A percentile compares a stretch with the other conserved stretches of the same genome.
Conservation (phyloP, 352 stramenopile genomes). For the Globisporangium okanoganense region DNA sequence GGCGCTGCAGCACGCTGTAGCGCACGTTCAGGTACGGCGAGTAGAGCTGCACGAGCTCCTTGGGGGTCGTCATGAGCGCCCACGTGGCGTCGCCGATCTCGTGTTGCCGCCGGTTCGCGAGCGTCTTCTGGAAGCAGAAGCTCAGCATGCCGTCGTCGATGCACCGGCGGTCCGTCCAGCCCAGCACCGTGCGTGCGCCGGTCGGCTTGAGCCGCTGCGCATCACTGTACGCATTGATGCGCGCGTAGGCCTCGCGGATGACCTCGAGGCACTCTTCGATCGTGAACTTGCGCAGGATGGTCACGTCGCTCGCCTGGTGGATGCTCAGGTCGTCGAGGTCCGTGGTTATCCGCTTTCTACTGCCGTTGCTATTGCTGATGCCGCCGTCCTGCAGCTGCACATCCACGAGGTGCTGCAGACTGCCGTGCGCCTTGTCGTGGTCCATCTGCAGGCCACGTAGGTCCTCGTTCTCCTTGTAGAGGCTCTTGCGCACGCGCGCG, state of each 20-base stretch:
- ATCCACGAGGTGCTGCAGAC: conserved; percentile 43
- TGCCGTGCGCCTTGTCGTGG: conserved; percentile 41
- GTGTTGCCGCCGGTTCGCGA: conserved; percentile 21
- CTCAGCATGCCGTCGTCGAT: conserved; percentile 23
- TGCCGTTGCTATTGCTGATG: conserved; percentile 10
- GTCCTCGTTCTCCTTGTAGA: conserved; percentile 46
- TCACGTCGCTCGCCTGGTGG: conserved; percentile 25
- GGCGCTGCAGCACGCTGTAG: conserved; percentile 29
- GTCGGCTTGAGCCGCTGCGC: conserved; percentile 31
- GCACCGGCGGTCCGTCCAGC: conserved; percentile 34
- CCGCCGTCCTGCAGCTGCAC: conserved; percentile 26
- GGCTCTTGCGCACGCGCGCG: conserved; percentile 25
- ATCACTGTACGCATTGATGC: conserved; percentile 31
- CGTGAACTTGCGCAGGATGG: conserved; percentile 32
- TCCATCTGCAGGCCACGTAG: conserved; percentile 30
- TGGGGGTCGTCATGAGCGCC: conserved; percentile 25
- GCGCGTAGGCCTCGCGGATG: conserved; percentile 34
- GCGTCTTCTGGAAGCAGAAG: conserved; percentile 44
- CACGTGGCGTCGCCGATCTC: conserved; percentile 30
- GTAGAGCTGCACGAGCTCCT: conserved; percentile 26
- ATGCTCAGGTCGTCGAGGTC: neutral
- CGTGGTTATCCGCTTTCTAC: conserved; percentile 14
- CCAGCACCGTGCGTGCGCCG: conserved; percentile 26
- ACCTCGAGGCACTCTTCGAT: conserved; percentile 40
- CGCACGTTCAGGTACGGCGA: conserved; percentile 40